These are phyloP conservation scores for Artemisia argyi DNA, from an alignment of 129 eudicot genomes.

Conservation along the genomic window DNA sequence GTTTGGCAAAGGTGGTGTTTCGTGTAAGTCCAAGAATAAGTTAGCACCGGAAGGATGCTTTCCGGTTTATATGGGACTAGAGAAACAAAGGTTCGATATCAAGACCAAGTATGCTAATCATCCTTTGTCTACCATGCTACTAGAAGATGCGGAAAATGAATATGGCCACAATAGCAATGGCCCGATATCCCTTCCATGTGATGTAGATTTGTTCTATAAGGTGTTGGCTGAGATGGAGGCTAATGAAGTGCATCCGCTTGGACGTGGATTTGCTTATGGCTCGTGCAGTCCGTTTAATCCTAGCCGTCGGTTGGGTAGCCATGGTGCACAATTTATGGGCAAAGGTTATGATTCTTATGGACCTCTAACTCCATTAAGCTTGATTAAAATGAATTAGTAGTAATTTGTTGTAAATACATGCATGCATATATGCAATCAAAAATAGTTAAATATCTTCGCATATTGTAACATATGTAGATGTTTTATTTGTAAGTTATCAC, in stretches of 20 bases:
- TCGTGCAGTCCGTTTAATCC: slow-evolving; percentile 57
- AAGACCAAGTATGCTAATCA: slow-evolving; percentile 54
- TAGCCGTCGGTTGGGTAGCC: slow-evolving; percentile 31
- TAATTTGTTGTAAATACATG: not conserved
- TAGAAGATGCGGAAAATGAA: slow-evolving; percentile 74
- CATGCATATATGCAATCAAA: too few relatives aligned
- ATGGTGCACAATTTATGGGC: slow-evolving; percentile 26
- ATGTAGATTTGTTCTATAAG: slow-evolving; percentile 54
- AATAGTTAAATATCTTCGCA: too few relatives aligned
- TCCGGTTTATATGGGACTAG: slow-evolving; percentile 70
- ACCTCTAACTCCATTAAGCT: slow-evolving; percentile 38
- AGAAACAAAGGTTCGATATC: slow-evolving; percentile 63
- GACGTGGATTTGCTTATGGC: slow-evolving; percentile 26
- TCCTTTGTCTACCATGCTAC: slow-evolving; percentile 62
- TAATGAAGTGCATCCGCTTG: slow-evolving; percentile 6
- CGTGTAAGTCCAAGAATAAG: slow-evolving; percentile 39
- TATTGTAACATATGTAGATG: too few relatives aligned
- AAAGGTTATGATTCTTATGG: slow-evolving; percentile 43
- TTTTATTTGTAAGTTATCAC: too few relatives aligned
- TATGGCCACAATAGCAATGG: slow-evolving; percentile 63
- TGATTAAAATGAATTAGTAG: slow-evolving; percentile 48
- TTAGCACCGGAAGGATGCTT: slow-evolving; percentile 60
- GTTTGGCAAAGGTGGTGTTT: slow-evolving; percentile 5
- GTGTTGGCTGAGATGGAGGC: slow-evolving; percentile 64
- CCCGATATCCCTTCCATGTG: slow-evolving; percentile 73